phyloP scores from a whole-genome alignment of 1,284 basidiomycete species.

The Tilletia setariae region DNA sequence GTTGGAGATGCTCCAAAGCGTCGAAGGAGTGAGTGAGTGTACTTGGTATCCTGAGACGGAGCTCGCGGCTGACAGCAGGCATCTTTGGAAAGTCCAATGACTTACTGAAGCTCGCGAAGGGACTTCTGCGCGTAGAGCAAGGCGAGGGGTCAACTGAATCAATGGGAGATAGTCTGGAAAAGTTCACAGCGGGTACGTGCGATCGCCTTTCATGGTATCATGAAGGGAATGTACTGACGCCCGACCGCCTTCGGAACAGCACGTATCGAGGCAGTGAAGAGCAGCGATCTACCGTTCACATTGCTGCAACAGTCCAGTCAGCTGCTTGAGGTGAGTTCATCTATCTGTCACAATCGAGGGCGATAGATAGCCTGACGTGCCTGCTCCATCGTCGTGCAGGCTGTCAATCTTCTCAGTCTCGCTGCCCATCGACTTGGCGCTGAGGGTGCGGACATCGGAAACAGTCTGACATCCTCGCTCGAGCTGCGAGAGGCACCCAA shows the following conservation, averaged over 20 bases:
- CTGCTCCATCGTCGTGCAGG: no score
- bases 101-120: no score
- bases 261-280: neutral
- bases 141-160: neutral
- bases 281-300: neutral
- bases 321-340: conserved; percentile 13
- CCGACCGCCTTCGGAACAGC: neutral
- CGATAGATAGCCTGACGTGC: no score
- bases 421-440: no score
- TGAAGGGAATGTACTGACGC: neutral
- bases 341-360: no score
- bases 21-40: neutral
- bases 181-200: neutral
- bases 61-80: neutral
- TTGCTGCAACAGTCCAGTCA: neutral
- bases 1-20: neutral
- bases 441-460: no score
- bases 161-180: neutral
- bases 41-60: neutral
- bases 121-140: neutral
- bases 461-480: no score
- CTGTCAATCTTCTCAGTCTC: no score
- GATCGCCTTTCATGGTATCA: neutral
- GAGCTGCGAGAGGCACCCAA: no score
- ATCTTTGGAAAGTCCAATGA: no score